phyloP scores from a whole-genome alignment of 441 rosid genomes.

The Raphanus hybrid region DNA sequence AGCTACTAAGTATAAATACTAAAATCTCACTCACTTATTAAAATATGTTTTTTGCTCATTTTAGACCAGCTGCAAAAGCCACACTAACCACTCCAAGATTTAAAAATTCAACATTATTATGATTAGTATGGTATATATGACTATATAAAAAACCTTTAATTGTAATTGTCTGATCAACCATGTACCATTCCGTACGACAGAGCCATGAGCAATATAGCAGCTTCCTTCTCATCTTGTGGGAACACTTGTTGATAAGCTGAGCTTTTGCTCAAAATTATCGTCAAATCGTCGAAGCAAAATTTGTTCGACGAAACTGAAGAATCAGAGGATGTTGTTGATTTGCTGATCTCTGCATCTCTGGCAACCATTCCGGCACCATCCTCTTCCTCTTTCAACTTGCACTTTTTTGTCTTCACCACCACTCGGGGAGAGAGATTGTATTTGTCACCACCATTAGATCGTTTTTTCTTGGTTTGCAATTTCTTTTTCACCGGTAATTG shows the following conservation, averaged over 20 bases:
- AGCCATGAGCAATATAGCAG: slow-evolving; percentile 91
- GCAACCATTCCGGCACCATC: not conserved
- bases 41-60: not conserved
- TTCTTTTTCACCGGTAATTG: slow-evolving; percentile 40
- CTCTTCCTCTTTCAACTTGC: slow-evolving; percentile 45
- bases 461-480: slow-evolving; percentile 52
- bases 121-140: too few relatives aligned
- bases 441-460: slow-evolving; percentile 40
- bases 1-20: slow-evolving; percentile 20
- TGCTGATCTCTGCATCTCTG: slow-evolving; percentile 33
- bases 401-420: slow-evolving; percentile 54
- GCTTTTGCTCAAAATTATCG: slow-evolving; percentile 13
- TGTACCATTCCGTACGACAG: slow-evolving; percentile 80
- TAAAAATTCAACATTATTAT: not conserved
- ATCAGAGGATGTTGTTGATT: slow-evolving; percentile 33
- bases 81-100: slow-evolving; percentile 12
- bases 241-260: slow-evolving; percentile 70
- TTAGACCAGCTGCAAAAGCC: slow-evolving; percentile 49
- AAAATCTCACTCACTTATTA: slow-evolving; percentile 35
- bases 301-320: slow-evolving; percentile 48
- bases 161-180: slow-evolving; percentile 44
- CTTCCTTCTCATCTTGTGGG: slow-evolving; percentile 95
- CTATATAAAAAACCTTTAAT: too few relatives aligned
- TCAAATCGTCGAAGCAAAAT: slow-evolving; percentile 70
- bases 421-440: slow-evolving; percentile 43